Percentiles rank a stretch among this genome's conserved stretches.
These are phyloP conservation scores for Lactuca sativa DNA, from an alignment of 129 eudicot species.

Conservation along the genomic window DNA sequence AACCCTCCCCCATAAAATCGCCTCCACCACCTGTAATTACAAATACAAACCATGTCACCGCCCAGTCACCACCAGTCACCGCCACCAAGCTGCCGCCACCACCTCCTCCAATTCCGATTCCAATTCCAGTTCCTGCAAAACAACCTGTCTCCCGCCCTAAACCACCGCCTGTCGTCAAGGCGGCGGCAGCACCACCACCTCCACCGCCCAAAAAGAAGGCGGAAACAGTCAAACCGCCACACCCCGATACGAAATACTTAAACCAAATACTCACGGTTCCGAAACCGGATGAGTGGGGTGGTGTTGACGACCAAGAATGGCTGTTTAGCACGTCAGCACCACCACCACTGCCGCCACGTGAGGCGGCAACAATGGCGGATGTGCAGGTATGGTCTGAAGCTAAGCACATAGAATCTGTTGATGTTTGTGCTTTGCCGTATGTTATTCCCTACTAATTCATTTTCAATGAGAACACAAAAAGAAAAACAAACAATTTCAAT, in stretches of 20 bases:
- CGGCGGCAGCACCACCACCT: slow-evolving; percentile 25
- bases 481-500: slow-evolving; percentile 4
- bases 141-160: slow-evolving; percentile 27
- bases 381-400: slow-evolving; percentile 79
- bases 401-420: slow-evolving; percentile 65
- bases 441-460: slow-evolving; percentile 70
- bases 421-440: slow-evolving; percentile 73
- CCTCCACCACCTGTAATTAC: slow-evolving; percentile 34
- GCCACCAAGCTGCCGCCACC: slow-evolving; percentile 17
- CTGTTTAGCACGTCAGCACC: slow-evolving; percentile 39
- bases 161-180: slow-evolving; percentile 35
- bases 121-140: background rate
- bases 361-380: slow-evolving; percentile 31
- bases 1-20: slow-evolving; percentile 35
- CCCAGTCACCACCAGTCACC: slow-evolving; percentile 18
- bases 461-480: slow-evolving; percentile 1
- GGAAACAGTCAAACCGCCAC: slow-evolving; percentile 43
- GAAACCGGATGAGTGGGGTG: slow-evolving; percentile 44
- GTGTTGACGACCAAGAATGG: slow-evolving; percentile 67
- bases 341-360: background rate
- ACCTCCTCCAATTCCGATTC: slow-evolving; percentile 11
- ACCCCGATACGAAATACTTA: slow-evolving; percentile 72
- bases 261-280: slow-evolving; percentile 52
- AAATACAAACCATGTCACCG: slow-evolving; percentile 21
- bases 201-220: slow-evolving; percentile 26